Evolutionary conservation across 148 eudicot species (phyloP), one percentile per base, ranked within the genome.

Genomic region (Rhododendron vialii): DNA sequence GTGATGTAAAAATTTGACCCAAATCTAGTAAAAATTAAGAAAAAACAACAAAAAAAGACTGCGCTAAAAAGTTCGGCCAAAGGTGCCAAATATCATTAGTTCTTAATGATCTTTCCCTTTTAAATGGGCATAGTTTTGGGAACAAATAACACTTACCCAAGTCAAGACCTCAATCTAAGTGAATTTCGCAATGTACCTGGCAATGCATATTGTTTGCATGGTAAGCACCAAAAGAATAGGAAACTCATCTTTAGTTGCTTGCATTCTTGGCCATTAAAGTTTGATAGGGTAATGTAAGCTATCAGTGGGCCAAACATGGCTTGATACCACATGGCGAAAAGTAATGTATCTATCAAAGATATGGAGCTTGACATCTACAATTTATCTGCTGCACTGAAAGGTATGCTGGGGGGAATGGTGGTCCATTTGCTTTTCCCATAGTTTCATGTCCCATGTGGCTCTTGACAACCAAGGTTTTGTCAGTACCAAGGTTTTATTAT

Each of bases 401-500:
- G 33, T 59, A 74, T 80, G 61, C 71, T 45, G 18, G 38, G 81
- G 78, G 26, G 57, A 59, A 59, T 84, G 73, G 78, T 86, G 83
- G 88, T 86, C 87, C 87, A 17, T 85, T 81, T 65, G 59, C 41
- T 9, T 85, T 85, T 85, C 82, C 82, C 3, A 35, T 76, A 24
- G 53, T 74, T 73, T 24, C 17, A 33, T n/a, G 55, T 73, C 67
- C 87, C 83, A 35, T 82, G 71, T 43, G 86, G 79, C 17, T 82
- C 17, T n/a, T 76, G 78, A 87, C 87, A 84, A 82, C 87, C 82
- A 76, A 86, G 88, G 85, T 82, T 57, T 89, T 84, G 85, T 85
- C 89, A 76, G 73, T 61, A 74, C 82, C 80, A 47, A 35, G 76
- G 50, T 74, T 45, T 84, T 80, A 9, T 45, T 87, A 43, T 30